Evolutionary conservation across 2,329 filamentous ascomycete species (phyloP), one percentile per base, ranked within the genome.

Genomic region (Aspergillus sp.): DNA sequence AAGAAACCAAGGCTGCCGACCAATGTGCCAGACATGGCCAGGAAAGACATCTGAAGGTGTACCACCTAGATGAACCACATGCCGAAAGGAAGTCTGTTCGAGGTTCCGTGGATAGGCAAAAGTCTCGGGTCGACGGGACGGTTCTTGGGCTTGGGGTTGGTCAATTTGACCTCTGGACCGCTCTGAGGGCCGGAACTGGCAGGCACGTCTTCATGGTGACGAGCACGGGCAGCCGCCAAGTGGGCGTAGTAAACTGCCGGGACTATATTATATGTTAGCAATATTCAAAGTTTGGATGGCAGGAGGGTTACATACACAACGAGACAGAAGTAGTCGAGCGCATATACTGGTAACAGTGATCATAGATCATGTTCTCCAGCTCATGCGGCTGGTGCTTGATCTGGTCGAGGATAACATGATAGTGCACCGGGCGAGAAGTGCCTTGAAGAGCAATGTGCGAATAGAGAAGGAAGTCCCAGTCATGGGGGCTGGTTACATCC

Each of bases 221-320:
- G 82, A 13, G 88, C 89, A 39, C 93, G 87, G 45, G 82, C 81
- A 7, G 89, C 85, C 30, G 90, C 90, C 50, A 98, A 69, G 67
- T 98, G 93, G 0, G 94, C 90, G 56, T 98, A 98, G 75, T 98
- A 98, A 0, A 97, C 85, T 0, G 93, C 90, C 0, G 93, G 93
- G 52, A 79, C 68, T 64, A 52, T 48, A 19, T 44, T 36, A 35
- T 11, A 44, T n/a, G 30, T 50, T 40, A 48, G 40, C 31, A 37
- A 38, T 26, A 26, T 40, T 30, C 42, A 11, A 33, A 19, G 41
- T 27, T 9, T 31, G 28, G 7, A 32, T 26, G n/a, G 35, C 6
- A 27, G 27, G 40, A 40, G 8, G 12, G n/a, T 9, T 6, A 54
- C 64, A 54, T 60, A 67, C 66, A 87, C 0, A 93, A 68, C 0